Percentiles rank a stretch among this genome's conserved stretches.
Evolutionary conservation across 2,329 filamentous ascomycete genomes (phyloP).

Genomic region (Lojkania enalia): DNA sequence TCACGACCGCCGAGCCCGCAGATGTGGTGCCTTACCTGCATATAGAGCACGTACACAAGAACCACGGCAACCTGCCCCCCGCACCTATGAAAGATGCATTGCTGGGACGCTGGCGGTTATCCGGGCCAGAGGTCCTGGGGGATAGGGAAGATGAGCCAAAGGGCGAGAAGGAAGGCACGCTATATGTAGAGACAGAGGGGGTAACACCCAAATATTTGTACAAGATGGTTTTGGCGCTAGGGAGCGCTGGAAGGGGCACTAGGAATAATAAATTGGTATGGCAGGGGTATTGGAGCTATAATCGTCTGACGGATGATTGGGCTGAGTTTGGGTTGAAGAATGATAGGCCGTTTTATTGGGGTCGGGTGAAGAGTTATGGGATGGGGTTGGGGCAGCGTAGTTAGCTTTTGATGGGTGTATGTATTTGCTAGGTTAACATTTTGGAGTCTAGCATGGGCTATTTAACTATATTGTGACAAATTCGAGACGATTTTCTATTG

Average conservation of each 20-base stretch:
- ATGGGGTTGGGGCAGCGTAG: slow-evolving; percentile 42
- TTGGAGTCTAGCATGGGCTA: too few species aligned
- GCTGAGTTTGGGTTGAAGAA: slow-evolving; percentile 73
- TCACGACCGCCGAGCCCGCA: slow-evolving; percentile 79
- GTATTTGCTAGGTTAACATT: too few species aligned
- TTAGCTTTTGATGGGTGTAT: too few species aligned
- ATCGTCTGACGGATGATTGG: slow-evolving; percentile 87
- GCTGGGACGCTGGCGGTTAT: slow-evolving; percentile 67
- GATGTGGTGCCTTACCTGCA: slow-evolving; percentile 86
- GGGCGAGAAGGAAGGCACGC: slow-evolving; percentile 36
- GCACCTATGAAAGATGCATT: slow-evolving; percentile 70
- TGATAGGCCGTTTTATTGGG: slow-evolving; percentile 64
- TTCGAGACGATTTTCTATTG: too few species aligned
- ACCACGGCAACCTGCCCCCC: slow-evolving; percentile 48
- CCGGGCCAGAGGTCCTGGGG: slow-evolving; percentile 49
- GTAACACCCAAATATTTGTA: slow-evolving; percentile 79
- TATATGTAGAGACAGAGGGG: slow-evolving; percentile 87
- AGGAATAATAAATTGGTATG: slow-evolving; percentile 87
- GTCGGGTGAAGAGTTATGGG: slow-evolving; percentile 63
- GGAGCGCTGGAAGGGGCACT: slow-evolving; percentile 60
- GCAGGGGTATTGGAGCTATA: slow-evolving; percentile 91
- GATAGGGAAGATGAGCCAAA: slow-evolving; percentile 15
- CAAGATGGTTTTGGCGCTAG: slow-evolving; percentile 75
- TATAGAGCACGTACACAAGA: slow-evolving; percentile 63
- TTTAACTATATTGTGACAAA: too few species aligned